phyloP scores from a whole-genome alignment of 2,329 filamentous ascomycete genomes.

The Fusarium kyushuense region DNA sequence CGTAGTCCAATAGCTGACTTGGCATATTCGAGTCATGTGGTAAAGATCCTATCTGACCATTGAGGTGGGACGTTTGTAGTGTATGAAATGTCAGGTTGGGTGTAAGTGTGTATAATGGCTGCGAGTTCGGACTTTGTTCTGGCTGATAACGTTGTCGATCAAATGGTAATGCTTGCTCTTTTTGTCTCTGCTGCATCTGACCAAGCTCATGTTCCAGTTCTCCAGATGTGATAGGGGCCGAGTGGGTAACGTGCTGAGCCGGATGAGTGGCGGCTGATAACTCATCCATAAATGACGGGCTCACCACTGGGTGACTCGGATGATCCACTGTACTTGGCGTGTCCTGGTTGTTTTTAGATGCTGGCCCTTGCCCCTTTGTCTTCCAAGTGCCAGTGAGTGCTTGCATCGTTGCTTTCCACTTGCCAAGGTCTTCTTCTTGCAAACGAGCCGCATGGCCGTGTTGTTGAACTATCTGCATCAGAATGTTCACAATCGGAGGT shows the following conservation, averaged over 20 bases:
- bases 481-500: slow-evolving; percentile 51
- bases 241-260: slow-evolving; percentile 41
- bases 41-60: slow-evolving; percentile 39
- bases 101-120: slow-evolving; percentile 43
- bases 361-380: slow-evolving; percentile 23
- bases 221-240: slow-evolving; percentile 40
- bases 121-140: slow-evolving; percentile 39
- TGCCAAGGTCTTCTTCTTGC: slow-evolving; percentile 51
- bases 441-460: slow-evolving; percentile 49
- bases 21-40: slow-evolving; percentile 38
- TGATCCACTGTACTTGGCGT: slow-evolving; percentile 37
- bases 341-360: slow-evolving; percentile 41
- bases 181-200: slow-evolving; percentile 41
- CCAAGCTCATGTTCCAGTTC: slow-evolving; percentile 42
- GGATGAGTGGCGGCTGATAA: slow-evolving; percentile 48
- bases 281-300: slow-evolving; percentile 45
- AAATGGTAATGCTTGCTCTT: slow-evolving; percentile 40
- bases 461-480: slow-evolving; percentile 54
- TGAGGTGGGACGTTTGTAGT: slow-evolving; percentile 41
- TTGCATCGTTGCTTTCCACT: slow-evolving; percentile 49
- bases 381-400: slow-evolving; percentile 49
- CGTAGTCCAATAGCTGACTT: slow-evolving; percentile 58
- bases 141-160: slow-evolving; percentile 39
- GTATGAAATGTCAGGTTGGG: slow-evolving; percentile 45
- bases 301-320: slow-evolving; percentile 26